Base-by-base conservation (phyloP, 2,329 filamentous ascomycete species). In the Trichoderma koningiopsis region DNA sequence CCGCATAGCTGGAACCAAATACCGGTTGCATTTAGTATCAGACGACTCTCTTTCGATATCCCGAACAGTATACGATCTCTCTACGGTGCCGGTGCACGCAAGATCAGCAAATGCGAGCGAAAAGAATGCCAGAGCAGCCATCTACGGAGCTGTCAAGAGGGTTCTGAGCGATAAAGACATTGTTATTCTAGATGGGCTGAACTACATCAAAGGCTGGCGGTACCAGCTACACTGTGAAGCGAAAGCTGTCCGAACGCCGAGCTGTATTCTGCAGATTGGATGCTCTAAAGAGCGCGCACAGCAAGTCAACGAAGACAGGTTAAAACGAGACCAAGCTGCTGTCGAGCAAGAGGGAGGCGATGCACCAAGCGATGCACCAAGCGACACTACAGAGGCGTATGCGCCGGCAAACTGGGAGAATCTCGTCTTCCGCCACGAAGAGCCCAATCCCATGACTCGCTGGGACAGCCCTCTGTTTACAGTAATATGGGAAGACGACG, bases 161-260 rank as follows among this genome's bases (percentile, higher is more conserved):
- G 86, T 89, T 60, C 84, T 96, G 35, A 89, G 87, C 70, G 86
- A 89, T 68, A 88, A 88, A 75, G 91, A 93, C 75, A 89, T 96
- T 69, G 91, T 96, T 64, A 88, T 96, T 58, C 87, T 93, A 19
- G 92, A 96, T 77, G 89, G 90, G 1, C 82, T 92, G 70, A 96
- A 96, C 80, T 96, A 96, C 80, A 96, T 96, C 81, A 96, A 96
- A 79, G 93, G 92, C 47, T 96, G 92, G 87, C 86, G 93, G 60
- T 96, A 96, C 78, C 92, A 96, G 83, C 83, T 96, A 27, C 91
- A 91, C 79, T 95, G 92, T 81, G 92, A 96, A 80, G 89, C 92
- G 47, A 96, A 96, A 80, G 92, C 92, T 59, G 82, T 92, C 66
- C 83, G 89, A 72, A 96, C 92, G 4, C 88, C 91, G 3, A 91